Evolutionary conservation across 2,329 filamentous ascomycete genomes (phyloP).

Genomic region (Penicillium sp.): DNA sequence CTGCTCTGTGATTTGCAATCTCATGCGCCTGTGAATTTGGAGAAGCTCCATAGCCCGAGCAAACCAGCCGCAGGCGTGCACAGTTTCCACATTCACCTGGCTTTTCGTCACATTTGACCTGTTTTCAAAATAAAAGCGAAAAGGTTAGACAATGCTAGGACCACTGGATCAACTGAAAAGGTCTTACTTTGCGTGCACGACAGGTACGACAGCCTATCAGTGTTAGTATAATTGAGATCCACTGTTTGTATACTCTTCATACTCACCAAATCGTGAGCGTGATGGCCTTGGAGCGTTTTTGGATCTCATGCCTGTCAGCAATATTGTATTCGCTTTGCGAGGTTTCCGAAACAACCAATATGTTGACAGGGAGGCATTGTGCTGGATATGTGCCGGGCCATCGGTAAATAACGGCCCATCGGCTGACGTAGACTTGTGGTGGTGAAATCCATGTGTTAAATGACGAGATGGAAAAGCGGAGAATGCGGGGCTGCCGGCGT

Average conservation of each 20-base stretch:
- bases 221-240: conserved; percentile 1
- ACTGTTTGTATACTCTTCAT: background rate
- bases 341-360: background rate
- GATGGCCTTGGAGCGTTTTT: conserved; percentile 5
- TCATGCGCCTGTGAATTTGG: conserved; percentile 1
- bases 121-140: background rate
- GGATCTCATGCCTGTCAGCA: conserved; percentile 1
- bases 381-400: conserved; percentile 1
- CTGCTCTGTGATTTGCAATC: background rate
- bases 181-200: conserved; percentile 23
- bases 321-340: background rate
- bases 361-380: background rate
- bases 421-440: background rate
- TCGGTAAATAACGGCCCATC: conserved; percentile 6
- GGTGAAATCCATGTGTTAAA: conserved; percentile 11
- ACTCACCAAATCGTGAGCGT: conserved; percentile 22
- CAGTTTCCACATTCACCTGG: conserved; percentile 22
- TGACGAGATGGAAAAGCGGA: conserved; percentile 19
- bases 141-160: background rate
- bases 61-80: conserved; percentile 18
- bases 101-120: conserved; percentile 24
- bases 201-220: conserved; percentile 20
- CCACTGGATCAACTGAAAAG: background rate
- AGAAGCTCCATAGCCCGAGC: conserved; percentile 16
- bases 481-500: conserved; percentile 7